Conservation (phyloP, 2,329 filamentous ascomycete genomes). For the Fusarium chaquense region DNA sequence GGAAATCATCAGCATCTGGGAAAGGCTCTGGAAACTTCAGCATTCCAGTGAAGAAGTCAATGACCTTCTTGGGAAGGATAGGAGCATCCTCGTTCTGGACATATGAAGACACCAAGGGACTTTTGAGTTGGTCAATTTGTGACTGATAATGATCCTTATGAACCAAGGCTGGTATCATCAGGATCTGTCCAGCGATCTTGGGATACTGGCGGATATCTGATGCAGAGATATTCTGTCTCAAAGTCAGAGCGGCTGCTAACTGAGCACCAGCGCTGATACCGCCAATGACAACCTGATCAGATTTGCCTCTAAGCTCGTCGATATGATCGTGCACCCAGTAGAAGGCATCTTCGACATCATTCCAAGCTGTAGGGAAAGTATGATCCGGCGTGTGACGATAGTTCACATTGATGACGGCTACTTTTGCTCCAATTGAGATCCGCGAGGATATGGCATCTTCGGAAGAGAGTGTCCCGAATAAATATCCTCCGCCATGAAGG, state of each 20-base stretch:
- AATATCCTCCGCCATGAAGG: constrained; percentile 67
- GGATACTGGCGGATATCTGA: constrained; percentile 26
- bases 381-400: constrained; percentile 70
- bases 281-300: constrained; percentile 56
- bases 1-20: constrained; percentile 49
- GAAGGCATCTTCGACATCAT: constrained; percentile 66
- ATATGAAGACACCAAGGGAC: constrained; percentile 57
- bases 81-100: constrained; percentile 61
- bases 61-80: constrained; percentile 55
- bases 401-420: constrained; percentile 66
- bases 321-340: constrained; percentile 60
- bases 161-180: constrained; percentile 62
- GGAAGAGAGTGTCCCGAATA: constrained; percentile 64
- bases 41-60: constrained; percentile 44
- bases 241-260: constrained; percentile 55
- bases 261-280: constrained; percentile 62
- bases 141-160: constrained; percentile 31
- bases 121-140: constrained; percentile 52
- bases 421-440: constrained; percentile 57
- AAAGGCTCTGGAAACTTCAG: constrained; percentile 40
- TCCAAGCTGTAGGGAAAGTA: constrained; percentile 63
- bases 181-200: constrained; percentile 61
- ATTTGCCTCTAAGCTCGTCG: constrained; percentile 13
- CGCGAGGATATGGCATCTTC: constrained; percentile 65
- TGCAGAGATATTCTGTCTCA: constrained; percentile 53